A percentile compares a stretch with the other conserved stretches of the same genome.
These are phyloP conservation scores for Aspergillus diversus DNA, from an alignment of 495 filamentous ascomycete genomes.

Conservation along the genomic window DNA sequence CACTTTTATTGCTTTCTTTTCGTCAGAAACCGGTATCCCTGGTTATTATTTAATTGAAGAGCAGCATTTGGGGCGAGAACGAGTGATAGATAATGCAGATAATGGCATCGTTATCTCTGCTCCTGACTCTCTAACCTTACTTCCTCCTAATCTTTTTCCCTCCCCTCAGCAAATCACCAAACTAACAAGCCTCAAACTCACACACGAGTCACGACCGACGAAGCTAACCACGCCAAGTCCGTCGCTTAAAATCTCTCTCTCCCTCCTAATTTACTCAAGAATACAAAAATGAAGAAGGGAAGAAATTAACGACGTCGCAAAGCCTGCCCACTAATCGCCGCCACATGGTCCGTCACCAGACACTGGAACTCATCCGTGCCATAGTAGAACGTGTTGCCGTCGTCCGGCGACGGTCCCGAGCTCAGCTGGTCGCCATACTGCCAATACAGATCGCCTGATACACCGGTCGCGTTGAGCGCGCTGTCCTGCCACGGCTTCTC, in stretches of 20 bases:
- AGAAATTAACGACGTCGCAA: too few relatives aligned
- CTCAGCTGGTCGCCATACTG: slow-evolving; percentile 63
- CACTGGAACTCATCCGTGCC: slow-evolving; percentile 56
- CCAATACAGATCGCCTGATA: slow-evolving; percentile 67
- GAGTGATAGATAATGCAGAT: too few relatives aligned
- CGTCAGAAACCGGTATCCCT: too few relatives aligned
- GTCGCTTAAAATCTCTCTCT: slow-evolving; percentile 1
- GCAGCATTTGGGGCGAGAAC: too few relatives aligned
- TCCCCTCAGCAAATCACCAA: too few relatives aligned
- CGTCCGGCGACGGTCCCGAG: slow-evolving; percentile 59
- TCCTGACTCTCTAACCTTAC: background rate
- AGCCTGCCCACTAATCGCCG: slow-evolving; percentile 37
- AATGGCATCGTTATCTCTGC: background rate
- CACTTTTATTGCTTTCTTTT: too few relatives aligned
- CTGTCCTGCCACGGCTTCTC: slow-evolving; percentile 63
- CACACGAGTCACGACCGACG: background rate
- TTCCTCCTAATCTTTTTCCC: background rate
- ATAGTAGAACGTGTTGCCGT: slow-evolving; percentile 66
- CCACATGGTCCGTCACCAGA: slow-evolving; percentile 62
- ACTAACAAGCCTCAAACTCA: background rate
- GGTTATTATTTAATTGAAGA: too few relatives aligned
- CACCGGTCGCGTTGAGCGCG: slow-evolving; percentile 49
- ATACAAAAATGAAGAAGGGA: too few relatives aligned
- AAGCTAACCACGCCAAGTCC: background rate
- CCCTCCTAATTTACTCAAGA: background rate